These are phyloP conservation scores for Thalassiosira livingstoniorum DNA, from an alignment of 352 stramenopile species.

Conservation along the genomic window DNA sequence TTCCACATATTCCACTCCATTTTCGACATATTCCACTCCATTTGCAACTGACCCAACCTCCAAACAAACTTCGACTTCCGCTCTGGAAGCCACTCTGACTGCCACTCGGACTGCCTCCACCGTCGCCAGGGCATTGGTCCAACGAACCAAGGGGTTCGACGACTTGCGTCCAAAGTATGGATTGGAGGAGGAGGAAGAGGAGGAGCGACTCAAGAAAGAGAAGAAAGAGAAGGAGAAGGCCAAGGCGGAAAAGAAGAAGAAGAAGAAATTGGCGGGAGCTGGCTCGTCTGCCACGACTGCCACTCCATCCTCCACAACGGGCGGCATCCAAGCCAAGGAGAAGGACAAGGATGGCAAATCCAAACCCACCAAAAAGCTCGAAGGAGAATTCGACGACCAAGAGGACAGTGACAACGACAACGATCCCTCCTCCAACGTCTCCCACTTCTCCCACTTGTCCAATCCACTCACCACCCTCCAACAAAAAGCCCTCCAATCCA, in stretches of 20 bases:
- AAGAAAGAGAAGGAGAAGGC: slow-evolving; percentile 30
- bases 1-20: too few relatives aligned
- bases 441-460: too few relatives aligned
- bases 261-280: not conserved
- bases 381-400: not conserved
- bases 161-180: slow-evolving; percentile 37
- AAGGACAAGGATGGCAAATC: not conserved
- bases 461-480: not conserved
- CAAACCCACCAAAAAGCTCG: not conserved
- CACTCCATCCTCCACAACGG: not conserved
- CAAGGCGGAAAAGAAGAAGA: slow-evolving; percentile 22
- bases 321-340: not conserved
- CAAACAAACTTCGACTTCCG: too few relatives aligned
- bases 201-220: slow-evolving; percentile 22
- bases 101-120: slow-evolving; percentile 37
- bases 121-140: slow-evolving; percentile 38
- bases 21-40: too few relatives aligned
- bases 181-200: slow-evolving; percentile 32
- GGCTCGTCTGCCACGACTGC: not conserved
- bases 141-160: slow-evolving; percentile 46
- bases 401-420: slow-evolving; percentile 1
- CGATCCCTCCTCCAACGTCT: not conserved
- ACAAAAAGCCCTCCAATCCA: not conserved
- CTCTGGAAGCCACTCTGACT: too few relatives aligned
- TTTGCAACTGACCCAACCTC: too few relatives aligned